These are phyloP conservation scores for Agaricus bisporus DNA, from an alignment of 768 basidiomycete species.

Conservation along the genomic window DNA sequence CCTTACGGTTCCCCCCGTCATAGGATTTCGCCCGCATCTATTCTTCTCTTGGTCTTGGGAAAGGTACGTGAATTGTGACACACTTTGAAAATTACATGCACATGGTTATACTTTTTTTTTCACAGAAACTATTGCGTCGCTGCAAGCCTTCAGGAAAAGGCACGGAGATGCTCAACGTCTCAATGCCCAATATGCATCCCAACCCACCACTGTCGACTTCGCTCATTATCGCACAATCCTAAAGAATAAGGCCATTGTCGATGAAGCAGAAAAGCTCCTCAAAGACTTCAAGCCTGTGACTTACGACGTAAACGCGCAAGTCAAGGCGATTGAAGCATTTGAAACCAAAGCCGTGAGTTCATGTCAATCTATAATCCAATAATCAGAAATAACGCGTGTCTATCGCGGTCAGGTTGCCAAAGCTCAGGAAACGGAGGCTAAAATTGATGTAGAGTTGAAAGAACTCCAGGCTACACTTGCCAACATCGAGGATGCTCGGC, in stretches of 20 bases:
- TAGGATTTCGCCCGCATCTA: conserved; percentile 86
- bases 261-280: conserved; percentile 87
- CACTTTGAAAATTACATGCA: not conserved
- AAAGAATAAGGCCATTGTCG: conserved; percentile 89
- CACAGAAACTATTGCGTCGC: conserved; percentile 75
- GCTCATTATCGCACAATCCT: conserved; percentile 85
- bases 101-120: conserved; percentile 21
- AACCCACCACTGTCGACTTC: conserved; percentile 84
- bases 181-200: conserved; percentile 51
- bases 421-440: conserved; percentile 82
- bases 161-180: conserved; percentile 83
- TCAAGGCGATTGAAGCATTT: conserved; percentile 96
- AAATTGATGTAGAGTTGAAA: conserved; percentile 88
- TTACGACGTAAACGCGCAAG: conserved; percentile 83
- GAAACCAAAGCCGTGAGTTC: conserved; percentile 83
- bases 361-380: not conserved
- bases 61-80: conserved; percentile 49
- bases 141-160: conserved; percentile 96
- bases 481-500: conserved; percentile 96
- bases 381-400: not conserved
- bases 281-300: conserved; percentile 90
- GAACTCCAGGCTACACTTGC: conserved; percentile 89
- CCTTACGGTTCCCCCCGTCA: conserved; percentile 14
- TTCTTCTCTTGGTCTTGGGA: conserved; percentile 76
- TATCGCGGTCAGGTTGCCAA: conserved; percentile 59